Base-by-base conservation (phyloP, 257 asterid genomes). In the Penstemon davidsonii region DNA sequence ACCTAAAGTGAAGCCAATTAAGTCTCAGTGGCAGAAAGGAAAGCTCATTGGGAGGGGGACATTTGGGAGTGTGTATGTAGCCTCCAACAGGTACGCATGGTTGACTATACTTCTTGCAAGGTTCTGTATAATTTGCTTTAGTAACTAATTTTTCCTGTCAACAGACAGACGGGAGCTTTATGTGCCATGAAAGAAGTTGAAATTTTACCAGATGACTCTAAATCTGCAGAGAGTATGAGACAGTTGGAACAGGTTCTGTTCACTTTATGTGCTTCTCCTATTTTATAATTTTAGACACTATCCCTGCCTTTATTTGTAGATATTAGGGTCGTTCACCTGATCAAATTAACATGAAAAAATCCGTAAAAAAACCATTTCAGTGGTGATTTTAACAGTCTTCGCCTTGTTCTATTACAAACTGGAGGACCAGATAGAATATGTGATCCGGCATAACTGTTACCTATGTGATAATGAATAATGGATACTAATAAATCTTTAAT, bases 151-250 rank as follows among this genome's bases (percentile, higher is more conserved):
- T 8, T 62, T 19, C 7, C 45, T n/a, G 56, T 69, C 45, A 47
- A 71, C 80, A 91, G 96, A 75, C 90, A 91, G 75, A 91, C 96
- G 52, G 96, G 98, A 73, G 96, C 96, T 50, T 88, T 87, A 75
- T 91, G 98, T 78, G 98, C 98, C 2, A 84, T 91, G 98, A 91
- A 91, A 86, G 98, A 87, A 79, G 98, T 91, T 60, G 98, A 91
- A 56, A 80, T 91, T 64, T 82, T 88, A 66, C 94, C 86, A 1
- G 94, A 85, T 76, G 98, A 91, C 74, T 74, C 90, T 55, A 88
- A 88, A 73, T 88, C 88, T 62, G 88, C 88, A 4, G 98, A 91
- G 83, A 46, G 91, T 74, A 88, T 87, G 61, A 85, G 84, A 78
- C 98, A 91, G 79, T 71, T 91, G 76, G 83, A 91, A 80, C 97